Evolutionary conservation across 2,329 filamentous ascomycete species (phyloP).

Genomic region (Nigrograna mackinnonii): DNA sequence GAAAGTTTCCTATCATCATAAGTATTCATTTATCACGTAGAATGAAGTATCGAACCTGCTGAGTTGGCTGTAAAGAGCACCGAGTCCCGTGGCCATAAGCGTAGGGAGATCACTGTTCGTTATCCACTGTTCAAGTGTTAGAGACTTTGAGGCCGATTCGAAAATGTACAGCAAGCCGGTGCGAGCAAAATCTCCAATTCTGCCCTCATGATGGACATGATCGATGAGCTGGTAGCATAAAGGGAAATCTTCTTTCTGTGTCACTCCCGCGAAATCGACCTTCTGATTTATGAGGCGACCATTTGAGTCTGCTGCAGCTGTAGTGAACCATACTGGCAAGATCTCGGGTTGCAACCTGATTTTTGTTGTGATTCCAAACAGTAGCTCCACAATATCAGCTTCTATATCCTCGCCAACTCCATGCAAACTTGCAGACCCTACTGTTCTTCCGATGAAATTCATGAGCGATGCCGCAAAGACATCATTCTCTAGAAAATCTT

Average conservation of each 20-base stretch:
- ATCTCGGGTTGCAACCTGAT: slow-evolving; percentile 88
- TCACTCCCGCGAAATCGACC: slow-evolving; percentile 79
- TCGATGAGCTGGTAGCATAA: slow-evolving; percentile 95
- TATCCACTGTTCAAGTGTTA: slow-evolving; percentile 89
- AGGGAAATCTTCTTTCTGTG: slow-evolving; percentile 89
- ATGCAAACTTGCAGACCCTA: slow-evolving; percentile 72
- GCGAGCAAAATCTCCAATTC: slow-evolving; percentile 92
- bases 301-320: slow-evolving; percentile 42
- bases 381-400: slow-evolving; percentile 84
- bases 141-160: slow-evolving; percentile 84
- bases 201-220: slow-evolving; percentile 93
- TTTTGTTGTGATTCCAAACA: slow-evolving; percentile 96
- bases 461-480: slow-evolving; percentile 86
- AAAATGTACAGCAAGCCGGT: slow-evolving; percentile 96
- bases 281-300: slow-evolving; percentile 53
- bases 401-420: slow-evolving; percentile 81
- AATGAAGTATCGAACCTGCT: slow-evolving; percentile 53
- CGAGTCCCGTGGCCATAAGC: slow-evolving; percentile 93
- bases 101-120: slow-evolving; percentile 96
- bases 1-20: slow-evolving; percentile 68
- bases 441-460: slow-evolving; percentile 79
- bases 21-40: slow-evolving; percentile 7
- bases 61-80: slow-evolving; percentile 73
- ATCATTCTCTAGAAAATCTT: slow-evolving; percentile 86
- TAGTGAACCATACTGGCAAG: slow-evolving; percentile 88